Conservation (phyloP, 306 rosid species). For the Inga leiocalycina region DNA sequence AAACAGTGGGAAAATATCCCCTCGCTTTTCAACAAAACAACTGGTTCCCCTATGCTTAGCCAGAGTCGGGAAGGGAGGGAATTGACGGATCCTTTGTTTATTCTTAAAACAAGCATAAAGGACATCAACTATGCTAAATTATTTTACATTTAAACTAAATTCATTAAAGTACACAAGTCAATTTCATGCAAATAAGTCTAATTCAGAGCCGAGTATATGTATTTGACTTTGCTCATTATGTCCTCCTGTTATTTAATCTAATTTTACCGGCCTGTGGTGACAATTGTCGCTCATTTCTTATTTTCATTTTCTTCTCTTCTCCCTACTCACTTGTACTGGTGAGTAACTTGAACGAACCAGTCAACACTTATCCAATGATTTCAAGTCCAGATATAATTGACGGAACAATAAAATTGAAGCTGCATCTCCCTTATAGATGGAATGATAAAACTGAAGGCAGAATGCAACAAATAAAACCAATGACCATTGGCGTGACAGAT, state of each 20-base stretch:
- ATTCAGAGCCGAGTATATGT: not conserved
- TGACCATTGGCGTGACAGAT: slow-evolving; percentile 17
- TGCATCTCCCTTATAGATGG: not conserved
- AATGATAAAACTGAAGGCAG: slow-evolving; percentile 19
- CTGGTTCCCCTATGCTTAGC: not conserved
- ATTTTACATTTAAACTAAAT: not conserved
- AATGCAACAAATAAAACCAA: slow-evolving; percentile 13
- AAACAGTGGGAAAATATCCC: not conserved
- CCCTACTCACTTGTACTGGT: not conserved
- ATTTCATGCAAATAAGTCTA: not conserved
- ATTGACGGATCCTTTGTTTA: not conserved
- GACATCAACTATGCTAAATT: not conserved
- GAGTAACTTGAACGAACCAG: slow-evolving; percentile 21
- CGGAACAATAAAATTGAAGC: too few relatives aligned
- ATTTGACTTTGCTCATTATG: not conserved
- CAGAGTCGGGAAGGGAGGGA: not conserved
- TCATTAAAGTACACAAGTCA: not conserved
- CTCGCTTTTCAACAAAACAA: not conserved
- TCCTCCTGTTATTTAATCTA: not conserved
- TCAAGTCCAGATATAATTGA: not conserved
- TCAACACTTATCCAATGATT: slow-evolving; percentile 6
- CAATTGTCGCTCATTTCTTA: not conserved
- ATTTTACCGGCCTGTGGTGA: not conserved
- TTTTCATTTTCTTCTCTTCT: not conserved
- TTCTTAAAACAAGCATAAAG: not conserved